Evolutionary conservation across 257 asterid species (phyloP), one percentile per base, ranked within the genome.

Genomic region (Capsicum pubescens): DNA sequence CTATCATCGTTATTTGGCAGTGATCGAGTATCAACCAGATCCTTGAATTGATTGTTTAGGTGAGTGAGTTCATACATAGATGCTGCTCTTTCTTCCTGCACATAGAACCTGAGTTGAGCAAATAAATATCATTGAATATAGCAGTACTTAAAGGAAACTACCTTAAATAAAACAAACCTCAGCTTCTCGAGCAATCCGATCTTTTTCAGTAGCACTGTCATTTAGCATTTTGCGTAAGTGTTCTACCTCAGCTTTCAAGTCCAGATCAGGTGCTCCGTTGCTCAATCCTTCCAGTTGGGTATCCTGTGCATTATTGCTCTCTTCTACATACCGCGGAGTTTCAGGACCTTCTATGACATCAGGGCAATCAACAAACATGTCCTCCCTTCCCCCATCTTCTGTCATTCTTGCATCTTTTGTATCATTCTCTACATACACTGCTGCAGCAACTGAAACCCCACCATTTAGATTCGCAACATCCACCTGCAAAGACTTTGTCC

Each of bases 331-430:
- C 82, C 87, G 92, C 52, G 86, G 93, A 84, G 94, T 86, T 77
- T 90, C 98, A 42, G 95, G 90, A 87, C 80, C 85, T 88, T 96
- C 98, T 32, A 95, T 93, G 88, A 93, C 98, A 79, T 97, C 99
- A 69, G 97, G 93, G 87, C 98, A 95, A 87, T 97, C 99, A 84
- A 97, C 98, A 90, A 97, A 96, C 91, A 89, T 91, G 78, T 95
- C 99, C 56, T 95, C 98, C 86, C 88, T 92, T 70, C 85, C 92
- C 64, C 86, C 96, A 81, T 94, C 98, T 60, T 95, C 99, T 64
- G 85, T 87, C 15, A 83, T 82, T 89, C 82, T 89, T 54, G 60
- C 83, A 83, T 87, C 93, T 85, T 74, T 87, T 58, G 87, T 83
- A 68, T 74, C 88, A 85, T 79, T 86, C 81, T 84, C 86, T 76